Base-by-base conservation (phyloP, 2,329 filamentous ascomycete species). In the Lithohypha guttulata region DNA sequence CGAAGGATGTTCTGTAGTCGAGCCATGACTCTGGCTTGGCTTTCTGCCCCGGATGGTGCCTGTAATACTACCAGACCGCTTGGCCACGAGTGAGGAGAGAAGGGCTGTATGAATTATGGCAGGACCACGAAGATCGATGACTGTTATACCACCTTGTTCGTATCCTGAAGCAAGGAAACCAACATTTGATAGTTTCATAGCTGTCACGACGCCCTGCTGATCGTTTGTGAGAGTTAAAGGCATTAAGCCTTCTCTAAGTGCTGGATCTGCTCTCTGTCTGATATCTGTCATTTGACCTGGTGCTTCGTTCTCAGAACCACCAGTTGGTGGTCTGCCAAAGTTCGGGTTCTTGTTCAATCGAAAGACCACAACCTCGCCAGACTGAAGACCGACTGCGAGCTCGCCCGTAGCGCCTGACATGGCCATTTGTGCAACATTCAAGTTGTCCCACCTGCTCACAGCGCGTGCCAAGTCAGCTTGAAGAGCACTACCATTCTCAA, bases 131-230 rank as follows among this genome's bases (percentile, higher is more conserved):
- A 98, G 68, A 58, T 98, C 91, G 36, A 96, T 75, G 25, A 98
- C 73, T 6, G 75, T 81, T 25, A 98, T 60, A 47, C 77, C 77
- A 2, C 91, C 91, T 26, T 77, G 75, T 57, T 93, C 82, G 7
- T 86, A 94, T 0, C 86, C 91, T 20, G 81, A 79, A 8, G 81
- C 87, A 8, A 93, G 75, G 55, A 98, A 98, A 0, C 91, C 91
- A 9, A 96, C 79, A 57, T 94, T 84, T n/a, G 86, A 91, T 41
- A 91, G 76, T 42, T 84, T 81, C 25, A 93, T 55, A 1, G 81
- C 82, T 15, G 77, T 87, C 21, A 95, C 77, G 1, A 83, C 69
- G 0, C 87, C 91, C 53, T 86, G 79, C 56, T 81, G 75, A 71
- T 89, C 83, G 56, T 93, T 77, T 42, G 95, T 78, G 21, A 96